Evolutionary conservation across 495 filamentous ascomycete genomes (phyloP), one percentile per base, ranked within the genome.

Genomic region (Saxispiralis lemnorum): DNA sequence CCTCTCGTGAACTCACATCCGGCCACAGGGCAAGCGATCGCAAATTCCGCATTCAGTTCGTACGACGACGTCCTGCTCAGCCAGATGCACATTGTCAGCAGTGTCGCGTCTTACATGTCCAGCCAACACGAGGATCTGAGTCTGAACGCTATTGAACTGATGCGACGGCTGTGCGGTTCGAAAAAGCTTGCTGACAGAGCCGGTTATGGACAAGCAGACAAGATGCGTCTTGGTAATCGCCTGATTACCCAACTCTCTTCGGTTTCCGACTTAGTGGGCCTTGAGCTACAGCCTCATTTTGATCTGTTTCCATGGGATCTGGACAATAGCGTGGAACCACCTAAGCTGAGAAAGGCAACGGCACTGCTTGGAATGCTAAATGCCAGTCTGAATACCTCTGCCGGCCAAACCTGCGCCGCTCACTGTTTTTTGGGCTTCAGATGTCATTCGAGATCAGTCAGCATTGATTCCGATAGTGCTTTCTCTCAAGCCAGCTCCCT

Each of bases 31-130:
- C 60, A 57, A 17, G 59, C 60, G 31, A 75, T 83, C 14, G 71
- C 76, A 1, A 87, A 87, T 54, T 70, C 75, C 7, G 69, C 82
- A 2, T 77, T 88, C 42, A 66, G 76, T 12, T 84, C 80, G 1
- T 86, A 96, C 56, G 92, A 99, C 59, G 92, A 96, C 50, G 88
- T 82, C 18, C 67, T 99, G 32, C 67, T 93, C 42, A 82, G 77
- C 51, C 78, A 86, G 51, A 61, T 96, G 31, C 58, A 68, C 13
- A 62, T 93, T 34, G 66, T 95, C 33, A 76, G 81, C 6, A 74
- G 81, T 44, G 63, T 96, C 20, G 86, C 83, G 18, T 68, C 81
- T 2, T 96, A 87, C 56, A 83, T 83, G 52, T 81, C 82, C 32
- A 74, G 83, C 31, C 78, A 80, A 1, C 79, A 93, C 45, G 66